Evolutionary conservation across 768 basidiomycete species (phyloP), one percentile per base, ranked within the genome.

Genomic region (Suillus subluteus): DNA sequence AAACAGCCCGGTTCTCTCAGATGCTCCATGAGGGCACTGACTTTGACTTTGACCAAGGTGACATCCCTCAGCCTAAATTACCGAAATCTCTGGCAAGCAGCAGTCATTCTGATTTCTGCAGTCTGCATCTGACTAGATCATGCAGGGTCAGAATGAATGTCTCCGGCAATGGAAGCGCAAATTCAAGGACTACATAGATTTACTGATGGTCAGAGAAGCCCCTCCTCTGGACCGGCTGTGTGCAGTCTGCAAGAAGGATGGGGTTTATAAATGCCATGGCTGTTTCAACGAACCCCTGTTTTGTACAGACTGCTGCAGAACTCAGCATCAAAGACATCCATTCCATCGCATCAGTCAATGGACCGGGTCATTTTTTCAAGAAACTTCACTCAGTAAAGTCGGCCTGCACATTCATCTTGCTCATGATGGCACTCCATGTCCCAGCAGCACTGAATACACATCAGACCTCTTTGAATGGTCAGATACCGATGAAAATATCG

Each of bases 401-500:
- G 1, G 23, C 26, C 50, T 52, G 23, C 50, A 26, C 23, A 52
- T 52, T 52, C 50, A 52, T 18, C 54, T 56, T 11, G 21, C 54
- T 55, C 54, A 55, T 21, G 18, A 32, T 18, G 30, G 54, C 30
- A 32, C 32, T 32, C 54, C 54, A 55, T 56, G 32, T 32, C 54
- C 54, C 30, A 35, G 32, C 54, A 43, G 43, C 43, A 56, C 32
- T 8, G 32, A 56, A 21, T 56, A 56, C 18, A 11, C 18, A 35
- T 56, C 54, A 21, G 54, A 56, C 18, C 4, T 56, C 18, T 35
- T 56, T 56, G 18, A 56, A 56, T 56, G 32, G 54, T 56, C 54
- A 56, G 54, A 56, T 35, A 56, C 54, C 5, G 32, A 56, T 35
- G 54, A 56, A 21, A 35, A 56, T 56, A 35, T 56, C n/a, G 18